phyloP scores from a whole-genome alignment of 148 eudicot species.

The Amaranthus palmeri region DNA sequence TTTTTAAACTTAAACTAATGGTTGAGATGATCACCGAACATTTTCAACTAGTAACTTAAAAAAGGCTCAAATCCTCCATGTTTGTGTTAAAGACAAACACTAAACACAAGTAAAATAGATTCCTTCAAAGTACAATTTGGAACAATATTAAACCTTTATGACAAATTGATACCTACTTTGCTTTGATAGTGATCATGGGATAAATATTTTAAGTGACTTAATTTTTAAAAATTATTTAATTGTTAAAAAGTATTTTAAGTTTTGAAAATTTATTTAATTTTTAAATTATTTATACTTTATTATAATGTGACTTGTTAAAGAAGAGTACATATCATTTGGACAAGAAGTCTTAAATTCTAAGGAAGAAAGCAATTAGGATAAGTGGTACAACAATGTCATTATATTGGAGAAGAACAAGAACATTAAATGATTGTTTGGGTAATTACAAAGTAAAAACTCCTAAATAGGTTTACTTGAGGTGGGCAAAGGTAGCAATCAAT shows the following conservation, averaged over 20 bases:
- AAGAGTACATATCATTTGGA: neutral
- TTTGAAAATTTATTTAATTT: neutral
- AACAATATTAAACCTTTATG: slow-evolving; percentile 17
- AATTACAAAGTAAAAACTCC: neutral
- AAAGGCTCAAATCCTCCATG: no score
- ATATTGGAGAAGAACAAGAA: neutral
- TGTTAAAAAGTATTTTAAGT: no score
- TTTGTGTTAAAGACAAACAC: neutral
- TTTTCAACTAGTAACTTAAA: neutral
- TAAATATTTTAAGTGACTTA: no score
- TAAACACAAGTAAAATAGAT: neutral
- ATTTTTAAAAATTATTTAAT: no score
- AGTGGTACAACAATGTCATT: slow-evolving; percentile 13
- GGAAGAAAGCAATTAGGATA: neutral
- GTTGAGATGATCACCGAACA: no score
- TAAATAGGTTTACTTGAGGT: slow-evolving; percentile 11
- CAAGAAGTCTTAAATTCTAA: neutral
- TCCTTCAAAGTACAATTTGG: slow-evolving; percentile 1
- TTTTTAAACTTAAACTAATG: no score
- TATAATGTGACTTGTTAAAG: neutral
- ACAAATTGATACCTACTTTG: slow-evolving; percentile 16
- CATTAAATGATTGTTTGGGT: neutral
- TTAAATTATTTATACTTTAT: neutral
- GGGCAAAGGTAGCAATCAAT: slow-evolving; percentile 11
- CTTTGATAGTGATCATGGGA: slow-evolving; percentile 4